phyloP scores from a whole-genome alignment of 2,329 filamentous ascomycete species.

The Alternaria alternata region DNA sequence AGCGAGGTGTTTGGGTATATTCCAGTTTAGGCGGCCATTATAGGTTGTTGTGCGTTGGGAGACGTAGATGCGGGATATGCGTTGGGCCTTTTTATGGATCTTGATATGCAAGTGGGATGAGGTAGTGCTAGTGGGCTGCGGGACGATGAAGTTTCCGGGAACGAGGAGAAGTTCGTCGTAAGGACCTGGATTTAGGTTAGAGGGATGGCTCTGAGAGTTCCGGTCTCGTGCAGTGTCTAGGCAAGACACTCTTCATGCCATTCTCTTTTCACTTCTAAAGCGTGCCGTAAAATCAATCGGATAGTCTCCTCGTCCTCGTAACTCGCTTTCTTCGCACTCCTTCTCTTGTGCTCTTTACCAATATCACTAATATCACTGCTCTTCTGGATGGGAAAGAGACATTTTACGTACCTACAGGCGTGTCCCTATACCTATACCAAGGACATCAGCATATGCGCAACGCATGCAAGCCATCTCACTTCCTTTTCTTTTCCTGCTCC shows the following conservation, averaged over 20 bases:
- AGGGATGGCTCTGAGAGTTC: neutral
- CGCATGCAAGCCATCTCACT: neutral
- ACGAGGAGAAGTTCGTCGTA: conserved; percentile 47
- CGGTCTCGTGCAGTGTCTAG: neutral
- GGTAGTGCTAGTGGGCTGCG: conserved; percentile 13
- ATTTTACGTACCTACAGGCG: conserved; percentile 42
- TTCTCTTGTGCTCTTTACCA: neutral
- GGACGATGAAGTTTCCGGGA: conserved; percentile 41
- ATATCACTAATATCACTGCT: neutral
- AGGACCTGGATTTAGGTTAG: conserved; percentile 26
- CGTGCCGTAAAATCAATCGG: neutral
- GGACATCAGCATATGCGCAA: neutral
- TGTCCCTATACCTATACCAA: conserved; percentile 30
- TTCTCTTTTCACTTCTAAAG: neutral
- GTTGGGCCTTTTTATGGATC: conserved; percentile 38
- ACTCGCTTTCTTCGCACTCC: neutral
- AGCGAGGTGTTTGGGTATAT: conserved; percentile 48
- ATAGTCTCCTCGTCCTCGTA: neutral
- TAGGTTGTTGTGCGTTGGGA: conserved; percentile 44
- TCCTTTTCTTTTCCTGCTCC: neutral
- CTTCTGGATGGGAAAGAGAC: neutral
- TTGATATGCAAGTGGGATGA: conserved; percentile 2
- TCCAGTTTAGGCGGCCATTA: conserved; percentile 47
- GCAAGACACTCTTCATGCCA: neutral
- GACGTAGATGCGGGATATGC: conserved; percentile 45